A percentile compares a stretch with the other conserved stretches of the same genome.
Evolutionary conservation across 352 stramenopile species (phyloP).

Genomic region (Paralagenidium karlingii): DNA sequence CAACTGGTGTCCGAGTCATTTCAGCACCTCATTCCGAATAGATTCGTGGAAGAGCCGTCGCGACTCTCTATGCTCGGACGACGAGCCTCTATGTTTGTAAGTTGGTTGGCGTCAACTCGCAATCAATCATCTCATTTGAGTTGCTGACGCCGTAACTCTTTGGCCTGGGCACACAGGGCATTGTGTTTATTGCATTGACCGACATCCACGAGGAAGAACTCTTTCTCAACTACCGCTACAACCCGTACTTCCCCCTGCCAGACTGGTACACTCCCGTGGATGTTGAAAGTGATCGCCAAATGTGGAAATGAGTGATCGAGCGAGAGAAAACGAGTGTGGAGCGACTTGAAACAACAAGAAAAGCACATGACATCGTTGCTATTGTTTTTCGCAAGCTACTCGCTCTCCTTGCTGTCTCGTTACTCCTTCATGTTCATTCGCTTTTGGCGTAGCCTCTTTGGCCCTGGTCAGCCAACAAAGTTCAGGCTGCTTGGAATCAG

Average conservation of each 20-base stretch:
- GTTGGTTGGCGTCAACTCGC: not conserved
- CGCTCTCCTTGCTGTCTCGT: not conserved
- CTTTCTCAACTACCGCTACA: constrained; percentile 83
- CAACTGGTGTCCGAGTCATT: no score
- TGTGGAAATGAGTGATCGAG: constrained; percentile 50
- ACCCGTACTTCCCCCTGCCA: constrained; percentile 48
- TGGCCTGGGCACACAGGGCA: constrained; percentile 13
- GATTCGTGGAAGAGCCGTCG: constrained; percentile 66
- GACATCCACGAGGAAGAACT: constrained; percentile 80
- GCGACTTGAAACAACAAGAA: no score
- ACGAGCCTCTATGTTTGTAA: constrained; percentile 72
- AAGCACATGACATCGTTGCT: no score
- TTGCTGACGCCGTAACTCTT: not conserved
- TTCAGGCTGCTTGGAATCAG: no score
- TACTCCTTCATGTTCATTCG: no score
- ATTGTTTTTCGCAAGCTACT: no score
- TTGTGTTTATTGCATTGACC: constrained; percentile 59
- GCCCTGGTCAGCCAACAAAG: no score
- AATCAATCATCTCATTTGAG: no score
- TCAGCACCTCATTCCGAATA: constrained; percentile 65
- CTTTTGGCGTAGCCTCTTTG: no score
- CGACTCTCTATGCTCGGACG: constrained; percentile 77
- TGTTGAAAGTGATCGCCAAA: constrained; percentile 56
- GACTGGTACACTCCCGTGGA: constrained; percentile 80
- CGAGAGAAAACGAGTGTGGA: not conserved